Evolutionary conservation across 768 basidiomycete species (phyloP), one percentile per base, ranked within the genome.

Genomic region (Hypsizygus marmoreus): DNA sequence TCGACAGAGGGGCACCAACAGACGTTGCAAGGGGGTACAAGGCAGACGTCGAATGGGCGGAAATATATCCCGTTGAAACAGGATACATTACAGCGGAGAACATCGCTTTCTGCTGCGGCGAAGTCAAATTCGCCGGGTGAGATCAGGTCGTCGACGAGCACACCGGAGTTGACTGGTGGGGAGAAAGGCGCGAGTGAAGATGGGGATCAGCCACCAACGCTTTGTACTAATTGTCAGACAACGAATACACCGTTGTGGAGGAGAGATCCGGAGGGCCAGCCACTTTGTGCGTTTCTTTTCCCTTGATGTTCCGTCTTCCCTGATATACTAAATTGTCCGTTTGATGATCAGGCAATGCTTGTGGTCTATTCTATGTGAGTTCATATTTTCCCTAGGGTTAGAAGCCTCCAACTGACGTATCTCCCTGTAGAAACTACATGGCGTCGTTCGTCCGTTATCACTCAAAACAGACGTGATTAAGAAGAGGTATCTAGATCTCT

Each of bases 391-490:
- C 47, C 31, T 40, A 32, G 30, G 17, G n/a, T 1, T 39, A 30
- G 25, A 14, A 37, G 28, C 42, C 44, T 35, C 24, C 16, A 25
- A 43, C 34, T 34, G 49, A 53, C 51, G 38, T 40, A 41, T 29
- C 43, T 56, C n/a, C n/a, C n/a, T 42, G 28, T 56, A 95, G 91
- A 97, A 97, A 84, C 72, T 98, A 29, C 95, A 98, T 59, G 93
- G 93, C 36, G 94, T 97, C 39, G 90, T 94, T 5, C 81, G 95
- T 43, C 95, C 95, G 6, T 72, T 95, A 53, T 95, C 93, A 29
- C 78, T 98, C 50, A 97, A 97, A 78, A 97, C 95, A 32, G 92
- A 97, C 63, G 88, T 95, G 35, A 97, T 95, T 69, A 97, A 97
- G 84, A 97, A 97, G 74, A 76, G 91, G 91, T 91, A 57, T 17